A percentile compares a stretch with the other conserved stretches of the same genome.
Conservation (phyloP, 2,329 filamentous ascomycete species). For the Ceratocystis papillata region DNA sequence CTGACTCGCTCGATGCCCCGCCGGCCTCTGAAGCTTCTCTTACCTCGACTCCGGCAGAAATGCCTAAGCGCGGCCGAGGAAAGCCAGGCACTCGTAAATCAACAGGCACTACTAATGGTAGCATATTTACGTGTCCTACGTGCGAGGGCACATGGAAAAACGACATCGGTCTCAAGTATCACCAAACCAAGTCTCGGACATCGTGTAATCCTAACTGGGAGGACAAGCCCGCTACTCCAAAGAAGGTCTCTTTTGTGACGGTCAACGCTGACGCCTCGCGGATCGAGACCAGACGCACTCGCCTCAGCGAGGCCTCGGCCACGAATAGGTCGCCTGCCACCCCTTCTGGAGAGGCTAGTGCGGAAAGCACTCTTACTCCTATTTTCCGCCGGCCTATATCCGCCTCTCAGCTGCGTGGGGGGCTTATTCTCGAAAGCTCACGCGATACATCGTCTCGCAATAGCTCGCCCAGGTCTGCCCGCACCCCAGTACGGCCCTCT, state of each 20-base stretch:
- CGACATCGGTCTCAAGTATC: slow-evolving; percentile 47
- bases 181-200: slow-evolving; percentile 44
- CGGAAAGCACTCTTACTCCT: background rate
- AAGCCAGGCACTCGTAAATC: background rate
- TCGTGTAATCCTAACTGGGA: slow-evolving; percentile 41
- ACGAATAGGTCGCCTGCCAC: background rate
- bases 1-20: background rate
- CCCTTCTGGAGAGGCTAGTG: background rate
- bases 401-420: slow-evolving; percentile 12
- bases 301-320: background rate
- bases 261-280: background rate
- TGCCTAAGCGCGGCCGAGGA: background rate
- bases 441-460: background rate
- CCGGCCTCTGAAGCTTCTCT: background rate
- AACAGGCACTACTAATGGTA: slow-evolving; percentile 24
- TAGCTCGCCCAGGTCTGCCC: background rate
- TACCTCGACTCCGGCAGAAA: background rate
- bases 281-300: slow-evolving; percentile 8
- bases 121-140: slow-evolving; percentile 40
- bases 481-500: background rate
- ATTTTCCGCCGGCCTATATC: slow-evolving; percentile 3
- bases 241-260: slow-evolving; percentile 15
- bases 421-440: slow-evolving; percentile 13
- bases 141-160: slow-evolving; percentile 49
- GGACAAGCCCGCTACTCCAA: slow-evolving; percentile 20